Percentiles rank a stretch among this genome's conserved stretches.
These are phyloP conservation scores for Phytopythium mirpurense DNA, from an alignment of 352 stramenopile species.

Conservation along the genomic window DNA sequence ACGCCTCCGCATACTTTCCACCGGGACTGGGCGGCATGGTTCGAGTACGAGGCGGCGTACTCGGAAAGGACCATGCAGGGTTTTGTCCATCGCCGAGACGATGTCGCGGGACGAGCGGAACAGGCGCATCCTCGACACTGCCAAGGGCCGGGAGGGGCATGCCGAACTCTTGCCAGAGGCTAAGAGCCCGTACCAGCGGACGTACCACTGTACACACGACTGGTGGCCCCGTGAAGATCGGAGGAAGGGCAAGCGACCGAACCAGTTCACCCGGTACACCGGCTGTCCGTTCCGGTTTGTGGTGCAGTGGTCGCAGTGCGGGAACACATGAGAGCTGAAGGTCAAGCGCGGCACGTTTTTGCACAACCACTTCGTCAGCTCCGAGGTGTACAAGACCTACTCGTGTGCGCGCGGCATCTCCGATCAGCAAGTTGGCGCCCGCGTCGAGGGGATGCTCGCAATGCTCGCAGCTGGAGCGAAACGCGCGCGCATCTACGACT, in stretches of 20 bases:
- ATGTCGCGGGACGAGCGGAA: conserved; percentile 4
- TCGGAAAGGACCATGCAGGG: conserved; percentile 2
- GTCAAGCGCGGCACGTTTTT: too few relatives aligned
- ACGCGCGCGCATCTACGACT: too few relatives aligned
- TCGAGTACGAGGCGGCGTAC: conserved; percentile 1
- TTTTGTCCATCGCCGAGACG: conserved; percentile 4
- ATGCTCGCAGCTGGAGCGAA: too few relatives aligned
- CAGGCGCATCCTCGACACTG: conserved; percentile 1
- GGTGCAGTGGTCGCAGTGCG: too few relatives aligned
- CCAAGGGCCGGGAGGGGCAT: not conserved
- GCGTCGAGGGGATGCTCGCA: too few relatives aligned
- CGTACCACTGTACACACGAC: conserved; percentile 5
- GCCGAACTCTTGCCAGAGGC: not conserved
- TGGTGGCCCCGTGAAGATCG: not conserved
- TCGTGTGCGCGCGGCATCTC: too few relatives aligned
- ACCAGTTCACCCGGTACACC: not conserved
- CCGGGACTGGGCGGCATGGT: not conserved
- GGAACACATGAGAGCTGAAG: too few relatives aligned
- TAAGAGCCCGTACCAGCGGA: conserved; percentile 5
- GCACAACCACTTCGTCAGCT: too few relatives aligned
- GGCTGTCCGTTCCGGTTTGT: too few relatives aligned
- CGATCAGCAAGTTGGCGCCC: too few relatives aligned
- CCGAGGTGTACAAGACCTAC: too few relatives aligned
- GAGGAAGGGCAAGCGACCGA: not conserved
- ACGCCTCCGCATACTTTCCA: not conserved